These are phyloP conservation scores for Ilyonectria robusta DNA, from an alignment of 2,329 filamentous ascomycete species.

Conservation along the genomic window DNA sequence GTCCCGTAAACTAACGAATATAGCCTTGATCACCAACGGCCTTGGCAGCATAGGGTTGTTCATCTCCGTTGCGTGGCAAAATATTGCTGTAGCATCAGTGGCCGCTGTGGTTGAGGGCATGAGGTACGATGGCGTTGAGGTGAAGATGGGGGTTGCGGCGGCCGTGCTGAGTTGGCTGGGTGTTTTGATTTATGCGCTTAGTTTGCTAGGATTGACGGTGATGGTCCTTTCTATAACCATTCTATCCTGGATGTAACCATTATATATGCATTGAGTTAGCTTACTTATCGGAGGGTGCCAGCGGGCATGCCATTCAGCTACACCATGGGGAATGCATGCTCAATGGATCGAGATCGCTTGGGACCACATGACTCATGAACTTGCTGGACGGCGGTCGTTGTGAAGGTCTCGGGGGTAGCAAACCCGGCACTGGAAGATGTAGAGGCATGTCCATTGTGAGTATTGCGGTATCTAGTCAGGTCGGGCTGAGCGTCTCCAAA, in stretches of 20 bases:
- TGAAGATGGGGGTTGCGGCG: neutral
- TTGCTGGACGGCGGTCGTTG: too few relatives aligned
- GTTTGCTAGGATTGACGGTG: neutral
- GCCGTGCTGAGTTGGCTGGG: slow-evolving; percentile 4
- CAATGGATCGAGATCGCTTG: too few relatives aligned
- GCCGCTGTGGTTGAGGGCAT: neutral
- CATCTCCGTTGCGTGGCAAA: slow-evolving; percentile 2
- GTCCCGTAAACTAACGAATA: neutral
- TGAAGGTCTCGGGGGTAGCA: too few relatives aligned
- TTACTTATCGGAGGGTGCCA: too few relatives aligned
- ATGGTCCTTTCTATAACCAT: neutral
- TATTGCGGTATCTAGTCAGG: too few relatives aligned
- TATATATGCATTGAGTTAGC: too few relatives aligned
- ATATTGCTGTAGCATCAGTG: slow-evolving; percentile 3
- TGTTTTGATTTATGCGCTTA: neutral
- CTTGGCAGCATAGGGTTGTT: neutral
- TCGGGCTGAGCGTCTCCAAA: too few relatives aligned
- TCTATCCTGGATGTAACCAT: neutral
- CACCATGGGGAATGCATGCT: too few relatives aligned
- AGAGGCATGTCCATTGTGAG: too few relatives aligned
- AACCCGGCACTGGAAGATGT: too few relatives aligned
- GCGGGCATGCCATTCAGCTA: too few relatives aligned
- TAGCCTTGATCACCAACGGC: neutral
- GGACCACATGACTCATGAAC: too few relatives aligned
- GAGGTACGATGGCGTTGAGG: neutral